A percentile compares a stretch with the other conserved stretches of the same genome.
These are phyloP conservation scores for Marasmius oreades DNA, from an alignment of 1,284 basidiomycete species.

Conservation along the genomic window DNA sequence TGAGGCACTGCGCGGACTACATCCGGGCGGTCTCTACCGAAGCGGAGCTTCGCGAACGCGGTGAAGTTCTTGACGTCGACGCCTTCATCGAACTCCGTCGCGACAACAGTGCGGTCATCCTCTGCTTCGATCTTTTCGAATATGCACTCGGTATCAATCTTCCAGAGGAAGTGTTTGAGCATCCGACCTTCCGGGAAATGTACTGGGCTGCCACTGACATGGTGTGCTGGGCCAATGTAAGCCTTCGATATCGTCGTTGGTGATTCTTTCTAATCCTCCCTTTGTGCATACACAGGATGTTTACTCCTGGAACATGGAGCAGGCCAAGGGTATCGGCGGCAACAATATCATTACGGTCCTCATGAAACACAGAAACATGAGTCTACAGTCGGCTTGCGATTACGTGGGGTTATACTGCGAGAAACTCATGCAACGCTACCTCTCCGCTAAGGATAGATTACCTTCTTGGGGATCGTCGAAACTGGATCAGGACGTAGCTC, in stretches of 20 bases:
- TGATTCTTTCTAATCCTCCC: neutral
- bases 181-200: slow-evolving; percentile 49
- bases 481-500: slow-evolving; percentile 44
- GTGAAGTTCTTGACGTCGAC: slow-evolving; percentile 48
- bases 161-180: slow-evolving; percentile 55
- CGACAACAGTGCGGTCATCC: slow-evolving; percentile 62
- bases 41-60: slow-evolving; percentile 56
- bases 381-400: slow-evolving; percentile 59
- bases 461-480: slow-evolving; percentile 43
- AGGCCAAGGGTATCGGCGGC: slow-evolving; percentile 60
- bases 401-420: slow-evolving; percentile 51
- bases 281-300: slow-evolving; percentile 44
- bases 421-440: slow-evolving; percentile 46
- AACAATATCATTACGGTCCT: slow-evolving; percentile 69
- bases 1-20: slow-evolving; percentile 52
- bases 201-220: slow-evolving; percentile 63
- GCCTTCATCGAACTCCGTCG: slow-evolving; percentile 55
- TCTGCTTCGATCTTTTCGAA: slow-evolving; percentile 62
- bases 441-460: slow-evolving; percentile 39
- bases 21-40: slow-evolving; percentile 54
- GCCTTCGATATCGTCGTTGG: slow-evolving; percentile 18
- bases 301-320: slow-evolving; percentile 73
- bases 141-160: slow-evolving; percentile 59
- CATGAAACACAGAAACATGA: slow-evolving; percentile 49
- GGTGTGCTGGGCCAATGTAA: slow-evolving; percentile 67